Percentiles rank a stretch among this genome's conserved stretches.
These are phyloP conservation scores for Hygrocybe punicea DNA, from an alignment of 768 basidiomycete species.

Conservation along the genomic window DNA sequence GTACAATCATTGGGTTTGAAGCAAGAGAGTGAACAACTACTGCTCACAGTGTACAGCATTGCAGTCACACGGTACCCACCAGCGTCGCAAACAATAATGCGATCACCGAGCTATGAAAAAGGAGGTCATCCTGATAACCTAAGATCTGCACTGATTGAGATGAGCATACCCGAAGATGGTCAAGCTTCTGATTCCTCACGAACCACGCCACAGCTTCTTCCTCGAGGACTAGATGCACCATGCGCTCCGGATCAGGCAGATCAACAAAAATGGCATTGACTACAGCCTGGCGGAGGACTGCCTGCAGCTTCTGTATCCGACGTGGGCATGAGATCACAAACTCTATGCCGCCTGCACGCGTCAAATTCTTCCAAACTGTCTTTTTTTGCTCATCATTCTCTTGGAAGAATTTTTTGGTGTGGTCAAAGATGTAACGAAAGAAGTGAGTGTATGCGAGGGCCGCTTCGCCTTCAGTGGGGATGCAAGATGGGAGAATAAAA, in stretches of 20 bases:
- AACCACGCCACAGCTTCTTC: background rate
- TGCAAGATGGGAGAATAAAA: background rate
- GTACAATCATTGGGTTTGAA: background rate
- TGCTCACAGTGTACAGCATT: background rate
- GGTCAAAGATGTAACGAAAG: background rate
- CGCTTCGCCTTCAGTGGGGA: background rate
- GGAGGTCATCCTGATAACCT: background rate
- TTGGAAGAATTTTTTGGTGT: background rate
- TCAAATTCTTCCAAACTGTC: background rate
- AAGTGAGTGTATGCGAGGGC: background rate
- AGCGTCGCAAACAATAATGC: background rate
- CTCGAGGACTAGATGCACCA: background rate
- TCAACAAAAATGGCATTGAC: background rate
- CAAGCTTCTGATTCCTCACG: background rate
- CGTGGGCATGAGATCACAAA: background rate
- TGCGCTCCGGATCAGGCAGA: background rate
- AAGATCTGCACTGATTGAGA: background rate
- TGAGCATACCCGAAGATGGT: background rate
- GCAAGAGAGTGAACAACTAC: background rate
- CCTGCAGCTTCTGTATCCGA: background rate
- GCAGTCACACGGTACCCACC: background rate
- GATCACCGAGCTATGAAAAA: background rate
- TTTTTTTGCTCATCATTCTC: background rate
- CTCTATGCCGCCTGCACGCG: background rate
- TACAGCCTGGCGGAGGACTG: background rate